Conservation (phyloP, 2,329 filamentous ascomycete genomes). For the Myriosclerotinia scirpicola region DNA sequence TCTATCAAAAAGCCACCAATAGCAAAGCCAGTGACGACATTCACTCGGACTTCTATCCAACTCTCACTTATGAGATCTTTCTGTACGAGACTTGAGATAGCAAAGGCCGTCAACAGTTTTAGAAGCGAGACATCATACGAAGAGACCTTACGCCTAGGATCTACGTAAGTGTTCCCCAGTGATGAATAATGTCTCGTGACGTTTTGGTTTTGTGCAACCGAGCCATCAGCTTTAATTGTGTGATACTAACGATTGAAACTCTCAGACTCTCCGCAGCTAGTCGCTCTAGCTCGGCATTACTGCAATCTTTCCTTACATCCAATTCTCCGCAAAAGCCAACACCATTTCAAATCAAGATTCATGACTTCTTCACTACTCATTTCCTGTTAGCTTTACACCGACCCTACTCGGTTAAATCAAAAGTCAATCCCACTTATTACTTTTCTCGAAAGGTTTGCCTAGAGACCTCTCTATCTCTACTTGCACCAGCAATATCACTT, state of each 20-base stretch:
- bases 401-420: slow-evolving; percentile 47
- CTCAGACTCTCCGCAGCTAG: neutral
- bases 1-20: slow-evolving; percentile 31
- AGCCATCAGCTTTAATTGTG: neutral
- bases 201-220: neutral
- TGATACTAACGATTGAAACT: neutral
- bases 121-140: slow-evolving; percentile 47
- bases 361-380: slow-evolving; percentile 53
- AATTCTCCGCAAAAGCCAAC: slow-evolving; percentile 13
- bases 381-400: slow-evolving; percentile 57
- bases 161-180: slow-evolving; percentile 41
- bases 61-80: slow-evolving; percentile 49
- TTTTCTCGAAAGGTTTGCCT: slow-evolving; percentile 51
- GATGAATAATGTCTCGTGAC: neutral
- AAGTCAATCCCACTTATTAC: slow-evolving; percentile 48
- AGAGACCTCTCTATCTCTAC: slow-evolving; percentile 43
- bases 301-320: slow-evolving; percentile 16
- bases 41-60: slow-evolving; percentile 52
- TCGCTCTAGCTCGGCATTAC: slow-evolving; percentile 14
- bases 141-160: slow-evolving; percentile 49
- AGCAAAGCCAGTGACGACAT: slow-evolving; percentile 35
- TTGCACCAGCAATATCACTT: slow-evolving; percentile 14
- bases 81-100: slow-evolving; percentile 46
- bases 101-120: slow-evolving; percentile 50
- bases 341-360: slow-evolving; percentile 44